Conservation (phyloP, 331 rosid genomes). For the Malus hybrid region DNA sequence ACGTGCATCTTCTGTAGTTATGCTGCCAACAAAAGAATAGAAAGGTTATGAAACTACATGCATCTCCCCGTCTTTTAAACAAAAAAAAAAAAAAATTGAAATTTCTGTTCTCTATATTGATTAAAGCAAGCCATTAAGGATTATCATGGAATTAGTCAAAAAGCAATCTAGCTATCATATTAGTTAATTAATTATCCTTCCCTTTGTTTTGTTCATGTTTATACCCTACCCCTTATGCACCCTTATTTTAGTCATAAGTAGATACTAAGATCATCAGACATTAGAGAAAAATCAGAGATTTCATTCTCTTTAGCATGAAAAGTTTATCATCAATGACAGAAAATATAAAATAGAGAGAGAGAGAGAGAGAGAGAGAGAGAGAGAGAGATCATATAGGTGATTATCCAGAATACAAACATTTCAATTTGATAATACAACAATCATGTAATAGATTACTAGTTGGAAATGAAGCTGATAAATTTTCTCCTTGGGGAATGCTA, state of each 20-base stretch:
- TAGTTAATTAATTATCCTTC: too few species aligned
- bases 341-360: not conserved
- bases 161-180: not conserved
- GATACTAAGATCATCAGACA: not conserved
- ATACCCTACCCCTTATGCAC: not conserved
- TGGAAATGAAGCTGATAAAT: constrained; percentile 61
- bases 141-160: not conserved
- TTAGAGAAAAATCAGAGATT: not conserved
- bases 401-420: not conserved
- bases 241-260: not conserved
- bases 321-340: constrained; percentile 4
- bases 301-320: constrained; percentile 2
- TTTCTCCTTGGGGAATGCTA: constrained; percentile 34
- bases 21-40: too few species aligned
- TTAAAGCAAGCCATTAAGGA: not conserved
- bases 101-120: too few species aligned
- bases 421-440: not conserved
- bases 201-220: not conserved
- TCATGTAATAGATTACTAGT: constrained; percentile 22
- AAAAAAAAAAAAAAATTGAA: too few species aligned
- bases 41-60: too few species aligned
- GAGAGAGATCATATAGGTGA: not conserved
- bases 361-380: not conserved
- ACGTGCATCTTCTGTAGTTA: not conserved
- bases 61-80: too few species aligned